phyloP scores from a whole-genome alignment of 768 basidiomycete species.

The Lactarius hengduanensis region DNA sequence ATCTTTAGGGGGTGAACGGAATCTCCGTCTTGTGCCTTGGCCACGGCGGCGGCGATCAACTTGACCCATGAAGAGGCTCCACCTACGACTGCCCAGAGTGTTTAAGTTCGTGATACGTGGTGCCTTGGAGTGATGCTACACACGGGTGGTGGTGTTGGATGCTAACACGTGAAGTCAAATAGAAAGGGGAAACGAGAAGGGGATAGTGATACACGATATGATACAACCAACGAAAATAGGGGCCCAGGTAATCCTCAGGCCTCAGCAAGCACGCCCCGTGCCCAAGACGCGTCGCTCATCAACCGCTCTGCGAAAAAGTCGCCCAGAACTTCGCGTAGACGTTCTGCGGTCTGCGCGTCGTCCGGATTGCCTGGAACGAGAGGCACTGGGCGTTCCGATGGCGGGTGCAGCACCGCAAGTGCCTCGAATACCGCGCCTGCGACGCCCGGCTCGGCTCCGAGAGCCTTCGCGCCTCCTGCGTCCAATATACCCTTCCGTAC shows the following conservation, averaged over 20 bases:
- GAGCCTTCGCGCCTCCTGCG: conserved; percentile 72
- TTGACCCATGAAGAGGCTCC: background rate
- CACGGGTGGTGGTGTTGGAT: background rate
- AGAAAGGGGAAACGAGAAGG: background rate
- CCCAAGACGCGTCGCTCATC: conserved; percentile 61
- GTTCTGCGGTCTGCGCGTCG: conserved; percentile 48
- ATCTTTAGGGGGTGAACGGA: background rate
- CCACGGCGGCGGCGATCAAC: background rate
- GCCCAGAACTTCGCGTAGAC: conserved; percentile 56
- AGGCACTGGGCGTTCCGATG: conserved; percentile 57
- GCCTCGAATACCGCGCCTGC: conserved; percentile 66
- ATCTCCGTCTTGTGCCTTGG: conserved; percentile 1
- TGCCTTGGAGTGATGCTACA: background rate
- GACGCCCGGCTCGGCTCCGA: conserved; percentile 61
- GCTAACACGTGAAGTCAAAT: background rate
- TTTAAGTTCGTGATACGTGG: background rate
- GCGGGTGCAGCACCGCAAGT: conserved; percentile 54
- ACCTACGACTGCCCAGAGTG: background rate
- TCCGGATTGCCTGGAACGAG: conserved; percentile 49
- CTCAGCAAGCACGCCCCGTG: conserved; percentile 49
- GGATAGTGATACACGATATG: conserved; percentile 15
- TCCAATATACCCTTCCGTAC: conserved; percentile 80
- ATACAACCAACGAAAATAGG: conserved; percentile 8
- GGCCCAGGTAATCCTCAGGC: conserved; percentile 5
- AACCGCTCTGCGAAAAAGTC: conserved; percentile 59